A percentile compares a stretch with the other conserved stretches of the same genome.
phyloP scores from a whole-genome alignment of 768 basidiomycete species.

The Daedaleopsis nitida region DNA sequence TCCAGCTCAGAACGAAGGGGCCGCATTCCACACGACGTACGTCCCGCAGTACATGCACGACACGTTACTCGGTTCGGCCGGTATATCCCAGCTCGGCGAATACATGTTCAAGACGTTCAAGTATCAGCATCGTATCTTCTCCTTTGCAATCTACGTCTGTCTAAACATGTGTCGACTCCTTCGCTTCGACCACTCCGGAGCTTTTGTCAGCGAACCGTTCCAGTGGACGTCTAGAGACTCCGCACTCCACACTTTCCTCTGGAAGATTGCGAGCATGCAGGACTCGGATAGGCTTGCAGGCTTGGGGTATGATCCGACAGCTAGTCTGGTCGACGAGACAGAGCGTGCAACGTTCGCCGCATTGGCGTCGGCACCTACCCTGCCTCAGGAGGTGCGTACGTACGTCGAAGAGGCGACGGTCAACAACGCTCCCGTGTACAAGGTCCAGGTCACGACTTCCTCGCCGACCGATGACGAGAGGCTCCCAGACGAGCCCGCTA shows the following conservation, averaged over 20 bases:
- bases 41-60: neutral
- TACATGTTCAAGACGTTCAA: neutral
- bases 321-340: no score
- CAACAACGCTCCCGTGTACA: neutral
- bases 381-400: neutral
- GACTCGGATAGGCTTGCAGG: neutral
- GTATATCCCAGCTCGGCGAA: neutral
- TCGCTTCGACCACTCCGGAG: constrained; percentile 8
- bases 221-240: neutral
- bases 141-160: constrained; percentile 1
- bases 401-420: neutral
- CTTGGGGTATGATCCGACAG: neutral
- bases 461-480: neutral
- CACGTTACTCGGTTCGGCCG: neutral
- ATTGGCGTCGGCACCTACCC: neutral
- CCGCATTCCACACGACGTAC: neutral
- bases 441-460: neutral
- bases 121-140: constrained; percentile 7
- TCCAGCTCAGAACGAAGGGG: neutral
- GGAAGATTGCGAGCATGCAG: neutral
- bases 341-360: neutral
- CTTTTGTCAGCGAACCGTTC: constrained; percentile 6
- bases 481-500: neutral
- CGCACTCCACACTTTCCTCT: neutral
- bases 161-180: neutral